Base-by-base conservation (phyloP, 2,329 filamentous ascomycete species). In the Fusarium denticulatum region DNA sequence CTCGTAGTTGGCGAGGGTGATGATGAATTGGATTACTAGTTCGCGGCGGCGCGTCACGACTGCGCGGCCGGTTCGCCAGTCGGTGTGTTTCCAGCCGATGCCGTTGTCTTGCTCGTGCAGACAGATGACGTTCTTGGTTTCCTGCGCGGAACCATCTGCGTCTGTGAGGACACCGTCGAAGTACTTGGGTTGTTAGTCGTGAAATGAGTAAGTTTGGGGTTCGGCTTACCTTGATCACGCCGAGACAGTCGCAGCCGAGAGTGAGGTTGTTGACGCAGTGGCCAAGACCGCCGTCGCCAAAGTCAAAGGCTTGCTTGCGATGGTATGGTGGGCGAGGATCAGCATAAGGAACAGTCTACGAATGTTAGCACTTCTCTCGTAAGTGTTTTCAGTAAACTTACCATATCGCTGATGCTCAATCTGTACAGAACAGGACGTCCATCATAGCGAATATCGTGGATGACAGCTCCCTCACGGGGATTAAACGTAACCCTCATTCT, bases 51-150 rank as follows among this genome's bases (percentile, higher is more conserved):
- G 85, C 1, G 88, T 87, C 0, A 92, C 89, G 1, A 89, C 88
- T 0, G 90, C 89, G 15, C 88, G 85, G 15, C 85, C 85, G 0
- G 90, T 93, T n/a, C 91, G 86, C 81, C 86, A 91, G 81, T 93
- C 92, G 28, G 90, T 88, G 81, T 93, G 92, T 78, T 93, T 93
- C 90, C 91, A 93, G 28, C 88, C 85, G 53, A 94, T 91, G 5
- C 92, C 92, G 69, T 89, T 88, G 77, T 94, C 92, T 76, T 92
- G 88, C 80, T 94, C 92, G 76, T 94, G 92, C 5, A 93, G 83
- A 71, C 92, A 94, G 43, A 93, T 83, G 4, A 90, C 90, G 32
- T 82, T 81, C 74, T 90, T 90, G n/a, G 74, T 72, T 10, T 73
- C 76, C 87, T 90, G 47, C 2, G 79, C 75, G 2, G 64, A 58